Evolutionary conservation across 345 rosid species (phyloP).

Genomic region (Erysimum cheiranthoides): DNA sequence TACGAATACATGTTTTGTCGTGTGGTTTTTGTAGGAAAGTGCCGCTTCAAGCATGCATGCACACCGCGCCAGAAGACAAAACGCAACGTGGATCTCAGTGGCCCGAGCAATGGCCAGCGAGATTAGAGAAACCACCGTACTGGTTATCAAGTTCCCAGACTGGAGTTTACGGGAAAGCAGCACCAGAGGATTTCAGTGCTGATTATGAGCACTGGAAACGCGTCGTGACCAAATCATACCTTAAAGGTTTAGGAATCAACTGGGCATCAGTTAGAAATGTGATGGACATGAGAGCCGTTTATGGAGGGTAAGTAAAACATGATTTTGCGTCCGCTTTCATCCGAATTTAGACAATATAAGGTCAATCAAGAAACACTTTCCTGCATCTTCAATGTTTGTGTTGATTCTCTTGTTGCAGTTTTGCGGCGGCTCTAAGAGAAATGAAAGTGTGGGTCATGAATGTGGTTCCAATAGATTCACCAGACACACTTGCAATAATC

Average conservation of each 20-base stretch:
- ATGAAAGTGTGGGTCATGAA: slow-evolving; percentile 94
- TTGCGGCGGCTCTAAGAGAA: slow-evolving; percentile 89
- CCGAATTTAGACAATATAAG: neutral
- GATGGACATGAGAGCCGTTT: slow-evolving; percentile 97
- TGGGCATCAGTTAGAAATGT: slow-evolving; percentile 86
- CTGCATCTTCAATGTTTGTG: slow-evolving; percentile 23
- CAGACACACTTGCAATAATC: slow-evolving; percentile 91
- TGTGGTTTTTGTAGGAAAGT: slow-evolving; percentile 65
- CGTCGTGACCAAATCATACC: slow-evolving; percentile 82
- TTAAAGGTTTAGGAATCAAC: slow-evolving; percentile 82
- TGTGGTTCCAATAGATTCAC: slow-evolving; percentile 80
- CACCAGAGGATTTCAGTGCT: slow-evolving; percentile 80
- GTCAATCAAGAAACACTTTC: neutral
- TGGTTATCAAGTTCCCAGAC: slow-evolving; percentile 85
- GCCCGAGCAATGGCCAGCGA: slow-evolving; percentile 94
- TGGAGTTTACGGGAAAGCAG: slow-evolving; percentile 93
- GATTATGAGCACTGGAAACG: slow-evolving; percentile 91
- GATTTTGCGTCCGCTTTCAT: neutral
- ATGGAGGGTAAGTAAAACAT: slow-evolving; percentile 79
- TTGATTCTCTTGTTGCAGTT: slow-evolving; percentile 58
- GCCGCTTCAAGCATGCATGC: slow-evolving; percentile 91
- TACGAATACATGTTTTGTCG: slow-evolving; percentile 16
- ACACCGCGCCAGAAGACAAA: slow-evolving; percentile 66
- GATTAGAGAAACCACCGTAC: slow-evolving; percentile 80
- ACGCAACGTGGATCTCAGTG: slow-evolving; percentile 84